Conservation (phyloP, 257 asterid species). For the Solanum raphanifolium region DNA sequence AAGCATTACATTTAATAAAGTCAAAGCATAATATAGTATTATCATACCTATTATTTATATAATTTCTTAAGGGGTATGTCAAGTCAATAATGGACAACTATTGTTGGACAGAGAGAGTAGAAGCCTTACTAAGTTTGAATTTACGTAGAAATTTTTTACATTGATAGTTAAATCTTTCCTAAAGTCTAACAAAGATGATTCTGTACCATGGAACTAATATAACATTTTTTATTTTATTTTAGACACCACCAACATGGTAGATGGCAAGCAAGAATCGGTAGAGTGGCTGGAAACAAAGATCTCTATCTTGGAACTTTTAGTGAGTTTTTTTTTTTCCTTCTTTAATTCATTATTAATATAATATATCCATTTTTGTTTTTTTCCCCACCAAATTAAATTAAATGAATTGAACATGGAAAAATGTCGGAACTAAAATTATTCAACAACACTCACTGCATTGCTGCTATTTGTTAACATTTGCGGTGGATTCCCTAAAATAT, state of each 20-base stretch:
- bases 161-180: too few relatives aligned
- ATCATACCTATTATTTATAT: too few relatives aligned
- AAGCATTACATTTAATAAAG: too few relatives aligned
- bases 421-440: neutral
- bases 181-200: too few relatives aligned
- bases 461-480: conserved; percentile 32
- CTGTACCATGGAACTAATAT: neutral
- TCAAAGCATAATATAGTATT: too few relatives aligned
- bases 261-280: conserved; percentile 89
- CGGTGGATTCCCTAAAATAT: conserved; percentile 35
- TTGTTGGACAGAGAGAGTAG: too few relatives aligned
- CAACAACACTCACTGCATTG: neutral
- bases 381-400: neutral
- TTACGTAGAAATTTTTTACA: too few relatives aligned
- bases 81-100: too few relatives aligned
- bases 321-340: conserved; percentile 17
- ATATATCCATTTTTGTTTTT: neutral
- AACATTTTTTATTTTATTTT: neutral
- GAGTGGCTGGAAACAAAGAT: conserved; percentile 88
- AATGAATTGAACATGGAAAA: neutral
- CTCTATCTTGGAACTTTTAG: conserved; percentile 88
- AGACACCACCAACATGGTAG: conserved; percentile 97
- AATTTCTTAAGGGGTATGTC: too few relatives aligned
- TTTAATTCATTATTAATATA: neutral
- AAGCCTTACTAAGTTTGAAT: too few relatives aligned